phyloP scores from a whole-genome alignment of 2,329 filamentous ascomycete species.

The Tolypocladium tundrense region DNA sequence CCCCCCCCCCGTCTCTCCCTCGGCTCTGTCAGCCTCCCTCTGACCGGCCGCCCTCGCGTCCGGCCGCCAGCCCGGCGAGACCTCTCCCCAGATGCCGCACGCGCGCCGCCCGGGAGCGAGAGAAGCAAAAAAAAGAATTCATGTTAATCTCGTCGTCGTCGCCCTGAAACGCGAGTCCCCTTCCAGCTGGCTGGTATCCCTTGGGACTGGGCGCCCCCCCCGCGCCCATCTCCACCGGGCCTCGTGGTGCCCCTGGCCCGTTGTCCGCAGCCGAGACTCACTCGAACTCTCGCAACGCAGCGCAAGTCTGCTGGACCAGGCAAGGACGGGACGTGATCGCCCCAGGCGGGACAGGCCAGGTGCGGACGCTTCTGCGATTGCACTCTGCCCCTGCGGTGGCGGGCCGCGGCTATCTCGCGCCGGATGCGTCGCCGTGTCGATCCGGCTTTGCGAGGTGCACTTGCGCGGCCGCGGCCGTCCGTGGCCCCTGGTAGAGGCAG shows the following conservation, averaged over 20 bases:
- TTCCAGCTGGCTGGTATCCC: background rate
- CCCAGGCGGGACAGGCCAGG: background rate
- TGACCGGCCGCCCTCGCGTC: background rate
- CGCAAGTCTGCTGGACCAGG: background rate
- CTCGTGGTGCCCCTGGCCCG: background rate
- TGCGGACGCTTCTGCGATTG: too few species aligned
- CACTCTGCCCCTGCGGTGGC: background rate
- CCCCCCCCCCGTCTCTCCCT: conserved; percentile 8
- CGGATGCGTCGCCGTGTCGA: background rate
- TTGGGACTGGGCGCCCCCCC: background rate
- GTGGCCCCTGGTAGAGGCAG: background rate
- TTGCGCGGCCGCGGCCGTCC: background rate
- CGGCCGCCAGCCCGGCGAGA: background rate
- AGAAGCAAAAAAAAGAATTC: background rate
- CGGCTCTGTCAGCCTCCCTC: background rate
- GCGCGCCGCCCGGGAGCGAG: background rate
- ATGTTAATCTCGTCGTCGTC: background rate
- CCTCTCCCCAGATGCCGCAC: background rate
- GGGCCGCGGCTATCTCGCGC: background rate
- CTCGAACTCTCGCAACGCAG: background rate
- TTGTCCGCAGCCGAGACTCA: background rate
- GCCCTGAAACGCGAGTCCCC: background rate
- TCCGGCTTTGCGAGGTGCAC: background rate
- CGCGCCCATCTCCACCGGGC: background rate
- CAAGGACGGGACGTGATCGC: background rate